Conservation (phyloP, 495 filamentous ascomycete genomes). For the Xylaria scruposa region DNA sequence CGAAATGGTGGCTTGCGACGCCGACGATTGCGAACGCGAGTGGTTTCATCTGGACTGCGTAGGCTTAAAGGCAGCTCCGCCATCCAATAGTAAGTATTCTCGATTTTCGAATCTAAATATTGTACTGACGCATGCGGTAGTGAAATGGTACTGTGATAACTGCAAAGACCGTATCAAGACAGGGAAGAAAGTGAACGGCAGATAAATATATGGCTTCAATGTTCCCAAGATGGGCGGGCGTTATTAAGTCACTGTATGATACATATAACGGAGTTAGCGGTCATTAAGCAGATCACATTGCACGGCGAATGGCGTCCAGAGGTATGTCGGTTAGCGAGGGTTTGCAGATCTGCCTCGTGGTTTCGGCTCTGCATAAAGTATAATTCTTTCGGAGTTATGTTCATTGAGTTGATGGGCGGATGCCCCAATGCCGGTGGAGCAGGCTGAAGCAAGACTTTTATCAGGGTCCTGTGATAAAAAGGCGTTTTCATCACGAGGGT, state of each 20-base stretch:
- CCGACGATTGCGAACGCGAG: conserved; percentile 81
- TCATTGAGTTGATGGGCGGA: background rate
- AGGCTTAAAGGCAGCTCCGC: conserved; percentile 83
- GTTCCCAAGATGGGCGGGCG: conserved; percentile 2
- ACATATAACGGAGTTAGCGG: conserved; percentile 25
- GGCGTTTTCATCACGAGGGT: background rate
- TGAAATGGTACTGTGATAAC: conserved; percentile 91
- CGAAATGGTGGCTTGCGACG: conserved; percentile 98
- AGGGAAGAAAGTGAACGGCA: conserved; percentile 48
- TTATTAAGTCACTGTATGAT: conserved; percentile 20
- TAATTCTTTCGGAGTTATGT: background rate
- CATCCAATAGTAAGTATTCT: conserved; percentile 74
- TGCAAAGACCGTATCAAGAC: conserved; percentile 76
- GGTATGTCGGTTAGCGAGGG: conserved; percentile 18
- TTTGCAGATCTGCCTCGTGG: conserved; percentile 14
- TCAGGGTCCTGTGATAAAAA: background rate
- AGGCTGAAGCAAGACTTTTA: background rate
- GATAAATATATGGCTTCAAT: conserved; percentile 33
- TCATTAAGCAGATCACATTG: conserved; percentile 14
- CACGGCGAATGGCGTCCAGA: conserved; percentile 28
- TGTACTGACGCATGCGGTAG: conserved; percentile 50
- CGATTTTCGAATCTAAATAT: background rate
- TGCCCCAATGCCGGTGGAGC: background rate
- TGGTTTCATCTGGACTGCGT: conserved; percentile 98
- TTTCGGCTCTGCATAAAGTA: conserved; percentile 19